Base-by-base conservation (phyloP, 1,139 yeast species). In the Martiniozyma asiatica region DNA sequence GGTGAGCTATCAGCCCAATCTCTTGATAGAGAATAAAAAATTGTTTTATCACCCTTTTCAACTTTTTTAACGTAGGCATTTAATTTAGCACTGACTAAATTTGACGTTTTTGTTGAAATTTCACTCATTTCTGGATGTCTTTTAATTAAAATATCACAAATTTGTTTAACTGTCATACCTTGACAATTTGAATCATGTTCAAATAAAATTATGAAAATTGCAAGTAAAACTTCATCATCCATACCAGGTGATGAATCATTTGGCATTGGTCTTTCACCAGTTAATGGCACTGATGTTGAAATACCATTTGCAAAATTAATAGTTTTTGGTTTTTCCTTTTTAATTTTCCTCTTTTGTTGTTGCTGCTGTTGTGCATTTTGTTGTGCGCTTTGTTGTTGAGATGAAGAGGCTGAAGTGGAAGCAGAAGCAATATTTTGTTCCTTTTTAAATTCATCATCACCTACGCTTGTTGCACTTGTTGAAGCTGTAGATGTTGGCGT, bases 1-100 rank as follows among this genome's bases (percentile, higher is more conserved):
- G 93, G 93, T 5, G 82, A 73, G 11, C 87, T 82, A 51, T 77
- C 87, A 3, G 89, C 87, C 93, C 93, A 80, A 51, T 79, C 89
- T 55, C 93, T 66, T 3, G 84, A 74, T 31, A 80, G 58, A 15
- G 89, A 82, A 50, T 79, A 79, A 36, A 67, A 68, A 46, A 80
- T 61, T 29, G 71, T 66, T 39, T 72, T 63, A 49, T 79, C 92
- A 40, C 89, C 89, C 43, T 63, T 69, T 52, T 80, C 92, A 20
- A 79, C 82, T 44, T 85, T 65, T 49, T 80, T 80, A 27, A 79
- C 89, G 46, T 80, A 80, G 13, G 92, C 89, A 50, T 80, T 80
- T 43, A 80, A 59, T 48, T 80, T 80, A 10, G 93, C 93, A 43
- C 79, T 68, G 3, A 80, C 87, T 42, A 80, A 56, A 50, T 80